Conservation (phyloP, 495 filamentous ascomycete species). For the Penicillium ochrochloron region DNA sequence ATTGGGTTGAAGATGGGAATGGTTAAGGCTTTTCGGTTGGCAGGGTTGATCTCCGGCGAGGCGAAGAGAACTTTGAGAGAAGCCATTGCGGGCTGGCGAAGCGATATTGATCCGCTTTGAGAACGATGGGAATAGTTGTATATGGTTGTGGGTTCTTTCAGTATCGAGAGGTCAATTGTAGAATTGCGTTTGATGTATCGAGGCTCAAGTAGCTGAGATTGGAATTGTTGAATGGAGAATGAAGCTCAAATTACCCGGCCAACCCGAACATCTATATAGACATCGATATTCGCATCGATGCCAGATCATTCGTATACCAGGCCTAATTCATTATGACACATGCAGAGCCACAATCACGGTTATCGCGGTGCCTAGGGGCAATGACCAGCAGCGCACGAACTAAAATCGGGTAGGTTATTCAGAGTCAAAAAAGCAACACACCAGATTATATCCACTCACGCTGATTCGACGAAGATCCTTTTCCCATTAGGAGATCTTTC, state of each 20-base stretch:
- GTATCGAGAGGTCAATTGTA: not conserved
- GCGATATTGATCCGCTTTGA: not conserved
- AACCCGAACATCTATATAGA: conserved; percentile 19
- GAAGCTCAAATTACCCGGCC: not conserved
- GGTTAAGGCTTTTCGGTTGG: conserved; percentile 78
- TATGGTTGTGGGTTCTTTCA: not conserved
- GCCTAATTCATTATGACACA: conserved; percentile 18
- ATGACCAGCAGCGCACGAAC: not conserved
- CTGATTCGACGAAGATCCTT: conserved; percentile 23
- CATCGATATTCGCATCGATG: not conserved
- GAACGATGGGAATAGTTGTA: not conserved
- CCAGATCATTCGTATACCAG: not conserved
- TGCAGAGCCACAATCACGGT: conserved; percentile 15
- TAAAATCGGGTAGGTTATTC: conserved; percentile 11
- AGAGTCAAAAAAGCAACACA: conserved; percentile 7
- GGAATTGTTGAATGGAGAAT: not conserved
- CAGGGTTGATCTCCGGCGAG: conserved; percentile 65
- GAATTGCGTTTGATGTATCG: not conserved
- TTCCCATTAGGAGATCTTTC: not conserved
- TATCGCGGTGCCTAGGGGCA: conserved; percentile 6
- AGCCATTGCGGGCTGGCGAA: conserved; percentile 15
- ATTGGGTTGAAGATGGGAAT: conserved; percentile 82
- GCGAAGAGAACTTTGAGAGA: conserved; percentile 35
- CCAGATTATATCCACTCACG: conserved; percentile 16
- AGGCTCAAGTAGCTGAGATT: not conserved